phyloP scores from a whole-genome alignment of 1,284 basidiomycete genomes.

The Austroboletus niveus region DNA sequence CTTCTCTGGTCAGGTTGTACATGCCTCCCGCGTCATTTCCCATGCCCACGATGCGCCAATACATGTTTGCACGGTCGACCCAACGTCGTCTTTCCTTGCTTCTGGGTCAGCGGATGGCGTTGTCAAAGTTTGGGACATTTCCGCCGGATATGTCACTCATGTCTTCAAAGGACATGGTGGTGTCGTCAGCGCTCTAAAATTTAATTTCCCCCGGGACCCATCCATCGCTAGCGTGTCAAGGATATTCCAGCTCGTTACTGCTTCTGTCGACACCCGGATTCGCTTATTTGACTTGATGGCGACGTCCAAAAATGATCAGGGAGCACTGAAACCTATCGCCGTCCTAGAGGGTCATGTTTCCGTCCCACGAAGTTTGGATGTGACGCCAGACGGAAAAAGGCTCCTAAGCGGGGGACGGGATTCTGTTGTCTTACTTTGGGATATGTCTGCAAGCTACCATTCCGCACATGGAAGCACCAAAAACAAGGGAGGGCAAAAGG shows the following conservation, averaged over 20 bases:
- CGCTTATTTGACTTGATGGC: conserved; percentile 87
- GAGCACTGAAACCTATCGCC: conserved; percentile 65
- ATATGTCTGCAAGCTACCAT: conserved; percentile 34
- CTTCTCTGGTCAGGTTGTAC: conserved; percentile 47
- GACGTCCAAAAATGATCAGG: conserved; percentile 51
- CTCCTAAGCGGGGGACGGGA: conserved; percentile 88
- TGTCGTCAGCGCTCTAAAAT: conserved; percentile 86
- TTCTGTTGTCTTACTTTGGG: conserved; percentile 89
- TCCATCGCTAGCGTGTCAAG: conserved; percentile 46
- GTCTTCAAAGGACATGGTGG: conserved; percentile 96
- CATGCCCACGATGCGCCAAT: conserved; percentile 92
- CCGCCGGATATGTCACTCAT: conserved; percentile 89
- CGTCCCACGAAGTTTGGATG: conserved; percentile 84
- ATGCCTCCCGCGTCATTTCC: conserved; percentile 71
- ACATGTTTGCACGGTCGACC: conserved; percentile 82
- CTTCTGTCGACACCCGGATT: conserved; percentile 84
- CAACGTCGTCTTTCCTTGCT: conserved; percentile 88
- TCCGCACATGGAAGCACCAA: not conserved
- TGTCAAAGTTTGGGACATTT: conserved; percentile 96
- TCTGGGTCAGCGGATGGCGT: conserved; percentile 95
- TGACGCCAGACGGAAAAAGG: conserved; percentile 83
- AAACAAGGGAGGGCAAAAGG: conserved; percentile 37
- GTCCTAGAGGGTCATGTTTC: conserved; percentile 90
- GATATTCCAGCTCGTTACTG: conserved; percentile 83
- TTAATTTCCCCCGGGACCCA: conserved; percentile 67